Evolutionary conservation across 345 rosid species (phyloP), one percentile per base, ranked within the genome.

Genomic region (Toxicodendron radicans): DNA sequence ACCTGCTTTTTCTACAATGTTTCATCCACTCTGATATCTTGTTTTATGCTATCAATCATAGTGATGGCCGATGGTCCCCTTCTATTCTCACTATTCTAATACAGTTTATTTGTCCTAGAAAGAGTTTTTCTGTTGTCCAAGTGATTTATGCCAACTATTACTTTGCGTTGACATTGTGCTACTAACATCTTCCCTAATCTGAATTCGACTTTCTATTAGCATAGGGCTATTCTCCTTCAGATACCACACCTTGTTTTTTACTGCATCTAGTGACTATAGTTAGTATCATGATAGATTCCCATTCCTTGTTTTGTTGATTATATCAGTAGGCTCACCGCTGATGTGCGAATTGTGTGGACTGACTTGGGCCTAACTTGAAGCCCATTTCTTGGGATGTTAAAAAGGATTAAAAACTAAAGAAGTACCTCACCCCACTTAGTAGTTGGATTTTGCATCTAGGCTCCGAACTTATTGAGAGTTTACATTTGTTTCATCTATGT

Each of bases 321-420:
- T 24, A 0, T 17, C 48, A 64, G 38, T 10, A 16, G 64, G 24
- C 51, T 72, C 60, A 2, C n/a, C n/a, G n/a, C n/a, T n/a, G n/a
- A n/a, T 33, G 14, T 13, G 48, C 53, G 21, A 12, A 12, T 54
- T 14, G 38, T 38, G 53, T 63, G 69, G 52, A 13, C 52, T 35
- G 23, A 13, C 21, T 73, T 73, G 60, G 76, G 69, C 69, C 61
- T 10, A 24, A 21, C 16, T 14, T 52, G 27, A 72, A 54, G 20
- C 14, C 60, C 18, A 16, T 12, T 21, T 46, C 17, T 7, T 1
- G 69, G 9, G 9, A 38, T 38, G 8, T 38, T 38, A 5, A 38
- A 38, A 38, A 38, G 6, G 0, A 7, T 38, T 35, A 35, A 35
- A 27, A 4, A 3, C 38, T 32, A 32, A 32, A 35, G 41, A 35